Conservation (phyloP, 352 stramenopile species). For the Phytophthora chlamydospora region DNA sequence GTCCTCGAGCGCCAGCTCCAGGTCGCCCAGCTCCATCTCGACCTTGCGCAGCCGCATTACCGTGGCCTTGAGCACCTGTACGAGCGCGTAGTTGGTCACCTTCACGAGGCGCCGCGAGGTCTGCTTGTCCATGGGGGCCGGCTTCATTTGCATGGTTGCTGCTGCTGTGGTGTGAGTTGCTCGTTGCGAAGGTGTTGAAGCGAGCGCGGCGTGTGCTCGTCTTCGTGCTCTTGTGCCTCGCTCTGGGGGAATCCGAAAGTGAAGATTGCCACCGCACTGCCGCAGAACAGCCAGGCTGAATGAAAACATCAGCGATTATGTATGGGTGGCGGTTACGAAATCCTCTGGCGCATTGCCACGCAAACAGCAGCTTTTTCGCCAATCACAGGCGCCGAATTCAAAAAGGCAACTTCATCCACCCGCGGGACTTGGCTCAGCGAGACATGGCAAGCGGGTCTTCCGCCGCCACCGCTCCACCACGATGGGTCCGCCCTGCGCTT, state of each 20-base stretch:
- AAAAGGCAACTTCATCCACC: conserved; percentile 25
- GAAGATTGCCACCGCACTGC: conserved; percentile 15
- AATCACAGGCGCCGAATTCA: conserved; percentile 5
- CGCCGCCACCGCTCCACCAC: background rate
- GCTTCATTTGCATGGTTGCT: conserved; percentile 28
- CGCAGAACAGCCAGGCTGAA: conserved; percentile 18
- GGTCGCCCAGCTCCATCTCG: conserved; percentile 40
- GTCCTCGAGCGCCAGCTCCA: conserved; percentile 43
- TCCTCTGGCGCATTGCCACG: conserved; percentile 7
- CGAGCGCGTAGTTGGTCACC: conserved; percentile 49
- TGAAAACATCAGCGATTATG: conserved; percentile 25
- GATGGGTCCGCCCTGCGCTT: conserved; percentile 14
- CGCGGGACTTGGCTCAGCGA: conserved; percentile 13
- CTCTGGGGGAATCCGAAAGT: conserved; percentile 21
- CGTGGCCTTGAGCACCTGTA: conserved; percentile 47
- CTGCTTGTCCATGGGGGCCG: conserved; percentile 33
- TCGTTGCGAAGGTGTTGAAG: background rate
- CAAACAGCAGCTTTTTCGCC: background rate
- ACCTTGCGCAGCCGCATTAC: conserved; percentile 40
- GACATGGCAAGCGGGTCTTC: conserved; percentile 26
- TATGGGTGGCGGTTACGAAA: conserved; percentile 24
- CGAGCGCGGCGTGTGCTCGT: too few species aligned
- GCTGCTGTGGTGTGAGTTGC: conserved; percentile 4
- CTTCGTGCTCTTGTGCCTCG: conserved; percentile 5
- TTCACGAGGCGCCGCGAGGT: conserved; percentile 43